phyloP scores from a whole-genome alignment of 2,329 filamentous ascomycete genomes.

The Sclerotinia nivalis region DNA sequence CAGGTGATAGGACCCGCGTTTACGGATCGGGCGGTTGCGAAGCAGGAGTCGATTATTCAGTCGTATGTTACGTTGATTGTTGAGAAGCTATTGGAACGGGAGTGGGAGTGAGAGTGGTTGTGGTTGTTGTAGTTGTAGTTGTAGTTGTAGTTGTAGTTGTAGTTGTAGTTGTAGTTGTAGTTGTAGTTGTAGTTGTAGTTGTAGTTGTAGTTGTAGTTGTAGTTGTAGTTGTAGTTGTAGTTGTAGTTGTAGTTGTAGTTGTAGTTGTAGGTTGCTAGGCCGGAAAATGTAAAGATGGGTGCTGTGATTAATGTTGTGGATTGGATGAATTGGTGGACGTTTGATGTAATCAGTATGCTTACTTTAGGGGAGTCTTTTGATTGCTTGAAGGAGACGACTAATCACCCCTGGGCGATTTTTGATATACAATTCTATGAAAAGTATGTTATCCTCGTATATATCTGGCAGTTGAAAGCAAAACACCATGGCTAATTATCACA shows the following conservation, averaged over 20 bases:
- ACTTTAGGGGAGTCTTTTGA: background rate
- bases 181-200: too few species aligned
- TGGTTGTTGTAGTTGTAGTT: too few species aligned
- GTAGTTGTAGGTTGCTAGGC: background rate
- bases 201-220: too few species aligned
- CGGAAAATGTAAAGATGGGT: background rate
- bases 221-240: too few species aligned
- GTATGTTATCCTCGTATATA: background rate
- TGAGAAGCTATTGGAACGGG: background rate
- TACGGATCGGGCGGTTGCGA: background rate
- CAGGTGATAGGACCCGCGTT: background rate
- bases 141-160: too few species aligned
- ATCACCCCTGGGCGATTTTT: background rate
- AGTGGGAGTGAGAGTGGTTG: too few species aligned
- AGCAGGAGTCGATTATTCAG: background rate
- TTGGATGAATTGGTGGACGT: slow-evolving; percentile 10
- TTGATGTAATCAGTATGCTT: background rate
- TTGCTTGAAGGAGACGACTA: background rate
- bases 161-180: too few species aligned
- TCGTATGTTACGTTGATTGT: background rate
- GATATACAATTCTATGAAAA: background rate
- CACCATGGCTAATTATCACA: background rate
- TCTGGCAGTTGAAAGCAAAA: background rate
- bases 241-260: too few species aligned
- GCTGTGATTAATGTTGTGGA: background rate